Evolutionary conservation across 2,329 filamentous ascomycete species (phyloP).

Genomic region (Thielaviopsis musarum): DNA sequence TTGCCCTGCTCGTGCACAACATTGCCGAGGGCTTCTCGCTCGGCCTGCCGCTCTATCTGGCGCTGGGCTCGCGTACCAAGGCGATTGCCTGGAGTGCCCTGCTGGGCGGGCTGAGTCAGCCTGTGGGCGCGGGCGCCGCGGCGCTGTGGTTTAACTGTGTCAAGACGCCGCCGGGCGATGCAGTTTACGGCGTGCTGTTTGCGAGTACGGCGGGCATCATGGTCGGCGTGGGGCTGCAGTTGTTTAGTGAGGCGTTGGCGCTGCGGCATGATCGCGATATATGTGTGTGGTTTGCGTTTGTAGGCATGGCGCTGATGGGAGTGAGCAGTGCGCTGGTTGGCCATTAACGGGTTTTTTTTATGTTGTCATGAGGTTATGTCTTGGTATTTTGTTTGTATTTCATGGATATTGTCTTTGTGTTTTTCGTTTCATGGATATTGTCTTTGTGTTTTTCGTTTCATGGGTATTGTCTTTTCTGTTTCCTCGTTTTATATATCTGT

Average conservation of each 20-base stretch:
- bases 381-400: neutral
- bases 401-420: neutral
- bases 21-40: constrained; percentile 95
- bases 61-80: constrained; percentile 59
- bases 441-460: too few relatives aligned
- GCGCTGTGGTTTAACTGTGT: constrained; percentile 73
- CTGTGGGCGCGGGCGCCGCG: constrained; percentile 68
- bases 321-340: constrained; percentile 73
- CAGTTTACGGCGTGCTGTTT: constrained; percentile 63
- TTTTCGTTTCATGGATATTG: neutral
- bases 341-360: constrained; percentile 19
- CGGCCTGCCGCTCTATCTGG: constrained; percentile 82
- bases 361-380: too few relatives aligned
- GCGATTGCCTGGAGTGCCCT: constrained; percentile 75
- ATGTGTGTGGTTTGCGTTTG: constrained; percentile 65
- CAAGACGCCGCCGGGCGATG: constrained; percentile 1
- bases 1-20: constrained; percentile 94
- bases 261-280: constrained; percentile 64
- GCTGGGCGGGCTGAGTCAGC: constrained; percentile 75
- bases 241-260: constrained; percentile 74
- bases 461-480: neutral
- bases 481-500: neutral
- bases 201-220: constrained; percentile 85
- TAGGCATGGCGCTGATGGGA: constrained; percentile 77
- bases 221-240: constrained; percentile 77